These are phyloP conservation scores for Arthroderma sp. DNA, from an alignment of 2,329 filamentous ascomycete species.

Conservation along the genomic window DNA sequence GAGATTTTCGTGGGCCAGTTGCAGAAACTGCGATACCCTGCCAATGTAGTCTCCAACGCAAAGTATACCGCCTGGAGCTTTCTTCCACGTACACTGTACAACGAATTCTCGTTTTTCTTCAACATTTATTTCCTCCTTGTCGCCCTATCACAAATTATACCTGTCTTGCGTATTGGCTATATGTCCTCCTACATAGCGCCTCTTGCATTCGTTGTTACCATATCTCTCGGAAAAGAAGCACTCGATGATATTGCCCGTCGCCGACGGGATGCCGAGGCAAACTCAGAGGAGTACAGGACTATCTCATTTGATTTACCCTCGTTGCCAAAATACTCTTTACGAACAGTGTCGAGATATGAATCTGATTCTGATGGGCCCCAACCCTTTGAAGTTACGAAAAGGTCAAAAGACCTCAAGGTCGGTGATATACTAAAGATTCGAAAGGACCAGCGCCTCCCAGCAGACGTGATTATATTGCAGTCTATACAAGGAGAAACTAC, in stretches of 20 bases:
- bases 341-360: neutral
- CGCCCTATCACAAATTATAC: constrained; percentile 84
- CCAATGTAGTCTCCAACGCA: constrained; percentile 87
- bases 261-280: constrained; percentile 80
- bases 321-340: constrained; percentile 3
- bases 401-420: constrained; percentile 78
- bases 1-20: constrained; percentile 60
- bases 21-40: constrained; percentile 66
- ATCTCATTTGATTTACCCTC: constrained; percentile 49
- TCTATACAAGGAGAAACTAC: constrained; percentile 39
- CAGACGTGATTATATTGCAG: constrained; percentile 86
- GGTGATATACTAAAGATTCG: constrained; percentile 87
- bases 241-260: constrained; percentile 82
- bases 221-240: constrained; percentile 92
- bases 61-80: constrained; percentile 96
- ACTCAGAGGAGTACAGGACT: constrained; percentile 76
- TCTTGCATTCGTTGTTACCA: constrained; percentile 75
- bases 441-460: constrained; percentile 86
- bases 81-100: constrained; percentile 85
- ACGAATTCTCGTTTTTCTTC: constrained; percentile 99
- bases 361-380: constrained; percentile 20
- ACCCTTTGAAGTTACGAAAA: constrained; percentile 58
- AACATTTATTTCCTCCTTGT: constrained; percentile 98
- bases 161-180: constrained; percentile 80
- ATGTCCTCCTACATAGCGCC: constrained; percentile 89